These are phyloP conservation scores for Halophytophthora batemanensis DNA, from an alignment of 352 stramenopile species.

Conservation along the genomic window DNA sequence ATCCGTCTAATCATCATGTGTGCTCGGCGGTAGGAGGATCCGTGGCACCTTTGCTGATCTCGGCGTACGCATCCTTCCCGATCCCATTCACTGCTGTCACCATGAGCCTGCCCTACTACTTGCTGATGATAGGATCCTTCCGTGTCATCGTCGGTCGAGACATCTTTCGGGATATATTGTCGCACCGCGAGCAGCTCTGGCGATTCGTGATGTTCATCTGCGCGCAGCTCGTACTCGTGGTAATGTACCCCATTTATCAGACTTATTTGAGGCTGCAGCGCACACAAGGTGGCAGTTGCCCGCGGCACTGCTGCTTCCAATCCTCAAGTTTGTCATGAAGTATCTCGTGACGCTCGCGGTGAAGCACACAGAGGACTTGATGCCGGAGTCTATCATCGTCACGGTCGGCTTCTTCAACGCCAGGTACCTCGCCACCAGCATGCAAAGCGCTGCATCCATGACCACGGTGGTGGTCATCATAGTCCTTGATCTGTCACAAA, in stretches of 20 bases:
- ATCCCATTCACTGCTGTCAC: slow-evolving; percentile 10
- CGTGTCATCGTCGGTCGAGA: slow-evolving; percentile 1
- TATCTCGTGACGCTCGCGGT: slow-evolving; percentile 3
- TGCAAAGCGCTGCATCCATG: slow-evolving; percentile 7
- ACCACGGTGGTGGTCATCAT: slow-evolving; percentile 3
- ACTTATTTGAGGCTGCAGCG: slow-evolving; percentile 1
- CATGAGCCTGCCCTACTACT: slow-evolving; percentile 2
- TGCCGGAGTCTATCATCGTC: slow-evolving; percentile 12
- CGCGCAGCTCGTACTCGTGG: slow-evolving; percentile 1
- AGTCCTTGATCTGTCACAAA: slow-evolving; percentile 5
- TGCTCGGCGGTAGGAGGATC: not conserved
- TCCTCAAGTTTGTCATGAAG: slow-evolving; percentile 11
- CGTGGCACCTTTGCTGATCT: slow-evolving; percentile 1
- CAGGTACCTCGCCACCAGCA: slow-evolving; percentile 10
- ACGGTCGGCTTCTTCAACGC: slow-evolving; percentile 15
- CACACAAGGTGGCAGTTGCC: not conserved
- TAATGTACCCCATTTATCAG: slow-evolving; percentile 8
- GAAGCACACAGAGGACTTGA: slow-evolving; percentile 13
- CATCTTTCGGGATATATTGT: slow-evolving; percentile 2
- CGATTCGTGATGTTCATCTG: not conserved
- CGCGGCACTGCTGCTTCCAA: slow-evolving; percentile 4
- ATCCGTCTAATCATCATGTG: slow-evolving; percentile 5
- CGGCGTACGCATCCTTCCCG: slow-evolving; percentile 1
- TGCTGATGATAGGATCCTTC: slow-evolving; percentile 4
- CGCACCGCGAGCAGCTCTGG: not conserved